Evolutionary conservation across 1,284 basidiomycete species (phyloP).

Genomic region (Irpex sp.): DNA sequence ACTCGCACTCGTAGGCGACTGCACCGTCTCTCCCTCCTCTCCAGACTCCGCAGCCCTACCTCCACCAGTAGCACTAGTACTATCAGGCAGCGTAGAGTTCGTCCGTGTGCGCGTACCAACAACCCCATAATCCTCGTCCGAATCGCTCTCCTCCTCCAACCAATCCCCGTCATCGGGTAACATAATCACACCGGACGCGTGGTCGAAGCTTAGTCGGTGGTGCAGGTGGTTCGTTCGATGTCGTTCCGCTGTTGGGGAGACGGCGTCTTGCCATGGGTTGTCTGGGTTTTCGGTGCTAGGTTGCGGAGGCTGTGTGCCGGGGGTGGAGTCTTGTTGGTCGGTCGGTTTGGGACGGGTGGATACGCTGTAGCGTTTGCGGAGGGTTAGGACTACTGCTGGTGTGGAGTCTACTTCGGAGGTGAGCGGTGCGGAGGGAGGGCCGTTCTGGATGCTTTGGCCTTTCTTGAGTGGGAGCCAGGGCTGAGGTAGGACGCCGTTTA

Average conservation of each 20-base stretch:
- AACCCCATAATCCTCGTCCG: conserved; percentile 29
- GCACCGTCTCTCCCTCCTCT: conserved; percentile 8
- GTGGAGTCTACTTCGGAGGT: conserved; percentile 34
- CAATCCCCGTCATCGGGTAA: conserved; percentile 74
- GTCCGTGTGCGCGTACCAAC: background rate
- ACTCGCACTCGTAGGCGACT: conserved; percentile 6
- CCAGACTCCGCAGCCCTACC: background rate
- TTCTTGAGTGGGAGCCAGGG: conserved; percentile 90
- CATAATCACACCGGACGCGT: conserved; percentile 78
- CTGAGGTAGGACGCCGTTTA: conserved; percentile 81
- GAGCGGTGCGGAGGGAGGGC: conserved; percentile 32
- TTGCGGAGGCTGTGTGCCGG: background rate
- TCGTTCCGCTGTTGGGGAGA: conserved; percentile 17
- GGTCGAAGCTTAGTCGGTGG: conserved; percentile 72
- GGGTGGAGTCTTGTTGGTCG: background rate
- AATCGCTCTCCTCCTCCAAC: conserved; percentile 43
- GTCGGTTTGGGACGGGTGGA: conserved; percentile 19
- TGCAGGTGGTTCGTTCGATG: conserved; percentile 26
- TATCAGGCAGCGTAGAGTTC: background rate
- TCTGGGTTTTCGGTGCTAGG: conserved; percentile 9
- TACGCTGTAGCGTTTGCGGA: conserved; percentile 60
- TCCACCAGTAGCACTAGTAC: background rate
- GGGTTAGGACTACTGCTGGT: conserved; percentile 69
- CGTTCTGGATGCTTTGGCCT: conserved; percentile 63
- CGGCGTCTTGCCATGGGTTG: conserved; percentile 55